Evolutionary conservation across 345 rosid genomes (phyloP).

Genomic region (Raphanus sativus): DNA sequence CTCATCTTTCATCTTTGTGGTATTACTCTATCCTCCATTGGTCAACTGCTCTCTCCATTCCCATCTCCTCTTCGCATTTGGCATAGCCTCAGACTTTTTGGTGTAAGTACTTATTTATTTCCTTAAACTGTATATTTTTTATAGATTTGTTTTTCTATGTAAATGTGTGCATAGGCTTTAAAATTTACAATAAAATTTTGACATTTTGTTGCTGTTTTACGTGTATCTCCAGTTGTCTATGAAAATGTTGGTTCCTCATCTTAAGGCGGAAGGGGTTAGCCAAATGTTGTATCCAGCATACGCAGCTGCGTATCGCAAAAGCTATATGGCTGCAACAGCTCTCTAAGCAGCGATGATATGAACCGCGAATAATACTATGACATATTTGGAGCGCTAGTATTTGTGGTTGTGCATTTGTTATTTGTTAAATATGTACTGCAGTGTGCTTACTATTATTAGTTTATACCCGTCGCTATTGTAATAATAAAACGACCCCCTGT

Average conservation of each 20-base stretch:
- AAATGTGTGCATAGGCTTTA: no score
- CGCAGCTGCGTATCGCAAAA: slow-evolving; percentile 31
- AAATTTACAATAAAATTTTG: no score
- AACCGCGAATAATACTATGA: background rate
- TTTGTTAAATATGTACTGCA: background rate
- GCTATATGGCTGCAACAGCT: slow-evolving; percentile 29
- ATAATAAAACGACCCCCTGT: background rate
- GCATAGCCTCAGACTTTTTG: slow-evolving; percentile 35
- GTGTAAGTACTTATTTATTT: slow-evolving; percentile 21
- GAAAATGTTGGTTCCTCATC: slow-evolving; percentile 44
- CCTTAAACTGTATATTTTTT: background rate
- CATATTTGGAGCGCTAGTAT: background rate
- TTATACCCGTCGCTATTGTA: background rate
- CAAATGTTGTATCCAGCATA: slow-evolving; percentile 48
- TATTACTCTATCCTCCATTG: slow-evolving; percentile 31
- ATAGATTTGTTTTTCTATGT: no score
- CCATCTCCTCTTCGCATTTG: slow-evolving; percentile 40
- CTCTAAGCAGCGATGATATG: background rate
- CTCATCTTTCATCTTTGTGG: slow-evolving; percentile 37
- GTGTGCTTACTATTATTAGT: background rate
- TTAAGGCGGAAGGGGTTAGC: slow-evolving; percentile 49
- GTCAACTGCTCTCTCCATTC: slow-evolving; percentile 35
- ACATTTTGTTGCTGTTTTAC: background rate
- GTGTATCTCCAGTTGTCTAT: slow-evolving; percentile 37
- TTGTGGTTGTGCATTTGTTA: background rate